Conservation (phyloP, 805 yeast species). For the Kuraishia hungarica region DNA sequence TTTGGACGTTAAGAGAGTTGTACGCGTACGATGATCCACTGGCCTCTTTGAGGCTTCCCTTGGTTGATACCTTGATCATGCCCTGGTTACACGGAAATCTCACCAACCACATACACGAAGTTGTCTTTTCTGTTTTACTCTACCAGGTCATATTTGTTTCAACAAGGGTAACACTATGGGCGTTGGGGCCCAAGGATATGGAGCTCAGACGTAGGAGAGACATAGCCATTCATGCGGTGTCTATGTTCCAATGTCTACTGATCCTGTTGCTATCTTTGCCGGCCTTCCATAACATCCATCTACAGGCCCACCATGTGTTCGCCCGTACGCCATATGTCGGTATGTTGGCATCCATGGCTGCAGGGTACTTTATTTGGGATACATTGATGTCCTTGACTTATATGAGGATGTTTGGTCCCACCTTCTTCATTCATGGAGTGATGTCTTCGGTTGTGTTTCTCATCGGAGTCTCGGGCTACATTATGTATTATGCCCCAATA, state of each 20-base stretch:
- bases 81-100: slow-evolving; percentile 15
- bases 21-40: slow-evolving; percentile 18
- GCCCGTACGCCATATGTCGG: slow-evolving; percentile 24
- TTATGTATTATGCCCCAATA: slow-evolving; percentile 24
- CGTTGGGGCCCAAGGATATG: slow-evolving; percentile 14
- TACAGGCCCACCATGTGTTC: slow-evolving; percentile 20
- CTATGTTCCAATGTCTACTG: slow-evolving; percentile 22
- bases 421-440: slow-evolving; percentile 26
- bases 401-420: slow-evolving; percentile 22
- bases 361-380: slow-evolving; percentile 29
- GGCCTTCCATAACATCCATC: slow-evolving; percentile 16
- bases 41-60: slow-evolving; percentile 11
- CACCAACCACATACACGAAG: slow-evolving; percentile 22
- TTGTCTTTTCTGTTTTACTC: slow-evolving; percentile 17
- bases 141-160: slow-evolving; percentile 20
- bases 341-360: slow-evolving; percentile 20
- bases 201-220: slow-evolving; percentile 16
- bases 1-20: slow-evolving; percentile 5
- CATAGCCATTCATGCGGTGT: slow-evolving; percentile 23
- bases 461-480: slow-evolving; percentile 18
- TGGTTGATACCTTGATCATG: slow-evolving; percentile 9
- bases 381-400: slow-evolving; percentile 18
- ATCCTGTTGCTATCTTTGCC: slow-evolving; percentile 22
- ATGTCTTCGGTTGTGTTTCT: slow-evolving; percentile 21
- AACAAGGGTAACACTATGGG: slow-evolving; percentile 14